Conservation (phyloP, 208 protist genomes). For the Angomonas deanei region DNA sequence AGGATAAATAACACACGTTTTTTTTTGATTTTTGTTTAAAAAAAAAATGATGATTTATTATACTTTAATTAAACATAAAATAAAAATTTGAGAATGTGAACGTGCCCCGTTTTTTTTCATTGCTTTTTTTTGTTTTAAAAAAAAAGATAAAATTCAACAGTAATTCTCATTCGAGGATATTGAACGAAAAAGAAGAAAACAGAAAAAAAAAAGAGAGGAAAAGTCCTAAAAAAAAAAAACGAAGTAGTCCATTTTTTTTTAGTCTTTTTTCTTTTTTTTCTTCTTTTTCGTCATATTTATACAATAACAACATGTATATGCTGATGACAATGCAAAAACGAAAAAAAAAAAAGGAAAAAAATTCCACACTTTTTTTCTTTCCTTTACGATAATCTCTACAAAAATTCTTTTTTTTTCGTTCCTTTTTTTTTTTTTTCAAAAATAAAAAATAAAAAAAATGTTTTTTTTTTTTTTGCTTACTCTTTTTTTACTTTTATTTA, state of each 20-base stretch:
- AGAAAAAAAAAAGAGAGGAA: slow-evolving; percentile 8
- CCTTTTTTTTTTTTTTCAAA: background rate
- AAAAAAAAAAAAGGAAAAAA: slow-evolving; percentile 16
- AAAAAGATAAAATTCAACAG: background rate
- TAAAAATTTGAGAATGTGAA: background rate
- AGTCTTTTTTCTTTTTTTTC: background rate
- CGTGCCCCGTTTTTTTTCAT: background rate
- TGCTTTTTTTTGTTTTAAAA: background rate
- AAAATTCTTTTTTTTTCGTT: background rate
- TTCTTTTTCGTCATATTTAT: background rate
- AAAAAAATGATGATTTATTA: background rate
- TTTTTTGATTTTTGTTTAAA: background rate
- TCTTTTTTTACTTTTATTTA: background rate
- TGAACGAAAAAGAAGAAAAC: no score
- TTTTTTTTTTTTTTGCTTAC: background rate
- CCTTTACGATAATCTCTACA: background rate
- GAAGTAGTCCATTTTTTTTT: background rate
- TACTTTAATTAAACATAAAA: background rate
- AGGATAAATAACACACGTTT: background rate
- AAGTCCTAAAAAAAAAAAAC: slow-evolving; percentile 10
- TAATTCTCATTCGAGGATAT: no score
- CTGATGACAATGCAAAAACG: slow-evolving; percentile 8
- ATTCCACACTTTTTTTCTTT: slow-evolving; percentile 3
- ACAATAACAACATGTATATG: slow-evolving; percentile 4
- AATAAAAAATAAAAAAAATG: no score